Evolutionary conservation across 139 green algal genomes (phyloP).

Genomic region (Chlamydomonas incerta): DNA sequence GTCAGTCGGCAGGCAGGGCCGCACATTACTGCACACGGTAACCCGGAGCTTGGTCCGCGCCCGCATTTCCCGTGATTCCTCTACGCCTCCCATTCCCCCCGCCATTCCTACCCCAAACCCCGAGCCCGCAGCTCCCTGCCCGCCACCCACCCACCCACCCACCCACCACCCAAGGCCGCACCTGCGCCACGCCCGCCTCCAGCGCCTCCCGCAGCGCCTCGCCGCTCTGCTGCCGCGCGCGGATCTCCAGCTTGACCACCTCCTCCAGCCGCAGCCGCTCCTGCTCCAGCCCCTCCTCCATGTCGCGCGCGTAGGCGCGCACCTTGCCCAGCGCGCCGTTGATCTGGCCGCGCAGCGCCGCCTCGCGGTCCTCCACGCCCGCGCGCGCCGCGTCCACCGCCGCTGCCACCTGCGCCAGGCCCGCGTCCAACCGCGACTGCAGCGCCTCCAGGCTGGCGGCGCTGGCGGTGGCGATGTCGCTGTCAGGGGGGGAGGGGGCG

Average conservation of each 20-base stretch:
- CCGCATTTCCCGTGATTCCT: too few relatives aligned
- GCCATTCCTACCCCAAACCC: too few relatives aligned
- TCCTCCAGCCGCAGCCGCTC: constrained; percentile 60
- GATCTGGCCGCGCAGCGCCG: constrained; percentile 55
- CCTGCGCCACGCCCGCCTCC: not conserved
- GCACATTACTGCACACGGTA: too few relatives aligned
- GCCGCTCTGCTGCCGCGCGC: constrained; percentile 39
- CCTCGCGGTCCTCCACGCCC: constrained; percentile 55
- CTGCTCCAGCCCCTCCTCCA: constrained; percentile 58
- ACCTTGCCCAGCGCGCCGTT: constrained; percentile 60
- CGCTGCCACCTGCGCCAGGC: constrained; percentile 24
- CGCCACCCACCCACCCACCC: not conserved
- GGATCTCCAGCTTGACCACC: constrained; percentile 67
- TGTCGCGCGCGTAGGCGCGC: constrained; percentile 47
- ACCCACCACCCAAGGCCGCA: not conserved
- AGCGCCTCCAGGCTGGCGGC: constrained; percentile 42
- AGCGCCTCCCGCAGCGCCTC: constrained; percentile 10
- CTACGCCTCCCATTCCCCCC: too few relatives aligned
- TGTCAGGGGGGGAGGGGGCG: not conserved
- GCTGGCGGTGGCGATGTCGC: constrained; percentile 49
- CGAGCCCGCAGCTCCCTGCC: not conserved
- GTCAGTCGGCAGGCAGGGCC: too few relatives aligned
- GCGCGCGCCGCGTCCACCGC: constrained; percentile 43
- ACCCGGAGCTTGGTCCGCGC: too few relatives aligned
- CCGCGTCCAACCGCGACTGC: constrained; percentile 42